Base-by-base conservation (phyloP, 2,329 filamentous ascomycete genomes). In the Paraconiothyrium brasiliense region DNA sequence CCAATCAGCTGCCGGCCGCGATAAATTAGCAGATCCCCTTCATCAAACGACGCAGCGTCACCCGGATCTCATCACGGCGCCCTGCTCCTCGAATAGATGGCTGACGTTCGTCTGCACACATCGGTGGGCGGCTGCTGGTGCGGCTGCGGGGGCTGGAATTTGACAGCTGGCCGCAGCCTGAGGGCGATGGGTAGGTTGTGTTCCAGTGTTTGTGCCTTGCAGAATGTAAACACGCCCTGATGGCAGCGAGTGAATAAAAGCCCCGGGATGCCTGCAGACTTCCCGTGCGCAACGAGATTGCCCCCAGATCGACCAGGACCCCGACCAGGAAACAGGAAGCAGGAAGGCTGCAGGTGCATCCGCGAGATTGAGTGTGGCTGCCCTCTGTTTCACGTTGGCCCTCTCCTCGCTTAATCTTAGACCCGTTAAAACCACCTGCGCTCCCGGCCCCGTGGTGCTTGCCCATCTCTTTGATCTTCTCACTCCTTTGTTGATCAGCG, bases 401-500 rank as follows among this genome's bases (percentile, higher is more conserved):
- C 65, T 50, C 10, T 34, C 57, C 57, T 64, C 54, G 63, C 62
- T 46, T 65, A 64, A 65, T 62, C 54, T 57, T n/a, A 37, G 57
- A 50, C 54, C 55, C 61, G 58, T 66, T 66, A 41, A 61, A 63
- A 61, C 49, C 52, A 51, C 57, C 59, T 54, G 41, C 50, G 48
- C 50, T 44, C 39, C 61, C 32, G 34, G 50, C 56, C 57, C 55
- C 58, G 64, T 58, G 37, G 59, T 55, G 32, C 30, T 39, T 58
- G 60, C 35, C 58, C 56, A 64, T 62, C 62, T 67, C 55, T 66
- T 54, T 54, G 56, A 60, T 57, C 63, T 59, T 60, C 67, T 73
- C 70, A 68, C 67, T 73, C 69, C 60, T 69, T 71, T 71, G 59
- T 66, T 57, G 59, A 67, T 62, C 61, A 67, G 61, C 59, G 54